Percentiles rank a stretch among this genome's conserved stretches.
Conservation (phyloP, 345 rosid genomes). For the Rhizophora mangle region DNA sequence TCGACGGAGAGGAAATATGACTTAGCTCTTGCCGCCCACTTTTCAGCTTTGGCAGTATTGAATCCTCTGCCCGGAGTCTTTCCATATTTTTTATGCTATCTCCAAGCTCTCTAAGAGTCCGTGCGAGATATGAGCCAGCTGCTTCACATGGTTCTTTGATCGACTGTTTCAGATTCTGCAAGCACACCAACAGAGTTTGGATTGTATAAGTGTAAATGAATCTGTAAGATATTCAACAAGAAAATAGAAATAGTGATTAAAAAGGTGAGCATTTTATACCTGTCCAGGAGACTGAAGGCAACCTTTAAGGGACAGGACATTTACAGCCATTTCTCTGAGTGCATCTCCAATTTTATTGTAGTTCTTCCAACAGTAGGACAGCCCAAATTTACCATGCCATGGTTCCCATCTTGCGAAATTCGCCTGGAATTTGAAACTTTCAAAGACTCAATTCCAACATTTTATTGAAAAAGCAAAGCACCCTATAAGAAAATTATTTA, state of each 20-base stretch:
- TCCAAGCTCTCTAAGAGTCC: conserved; percentile 54
- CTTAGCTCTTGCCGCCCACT: conserved; percentile 39
- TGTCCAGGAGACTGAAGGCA: conserved; percentile 36
- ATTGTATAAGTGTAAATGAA: not conserved
- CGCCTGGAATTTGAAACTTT: conserved; percentile 35
- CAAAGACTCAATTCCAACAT: no score
- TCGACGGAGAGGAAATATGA: conserved; percentile 14
- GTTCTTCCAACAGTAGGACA: conserved; percentile 64
- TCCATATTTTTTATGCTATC: conserved; percentile 49
- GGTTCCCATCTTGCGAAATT: conserved; percentile 97
- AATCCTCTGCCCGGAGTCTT: conserved; percentile 29
- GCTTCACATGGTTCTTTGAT: conserved; percentile 45
- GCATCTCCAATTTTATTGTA: conserved; percentile 57
- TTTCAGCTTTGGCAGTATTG: conserved; percentile 43
- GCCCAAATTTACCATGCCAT: conserved; percentile 73
- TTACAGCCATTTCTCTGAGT: conserved; percentile 48
- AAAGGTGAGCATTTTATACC: conserved; percentile 25
- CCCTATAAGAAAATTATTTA: no score
- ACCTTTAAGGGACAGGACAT: conserved; percentile 38
- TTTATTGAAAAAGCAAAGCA: no score
- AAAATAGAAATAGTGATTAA: not conserved
- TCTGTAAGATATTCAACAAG: not conserved
- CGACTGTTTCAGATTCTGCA: conserved; percentile 21
- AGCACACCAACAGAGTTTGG: conserved; percentile 10
- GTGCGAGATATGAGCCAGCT: conserved; percentile 34